Conservation (phyloP, 2,329 filamentous ascomycete species). For the Byssothecium circinans region DNA sequence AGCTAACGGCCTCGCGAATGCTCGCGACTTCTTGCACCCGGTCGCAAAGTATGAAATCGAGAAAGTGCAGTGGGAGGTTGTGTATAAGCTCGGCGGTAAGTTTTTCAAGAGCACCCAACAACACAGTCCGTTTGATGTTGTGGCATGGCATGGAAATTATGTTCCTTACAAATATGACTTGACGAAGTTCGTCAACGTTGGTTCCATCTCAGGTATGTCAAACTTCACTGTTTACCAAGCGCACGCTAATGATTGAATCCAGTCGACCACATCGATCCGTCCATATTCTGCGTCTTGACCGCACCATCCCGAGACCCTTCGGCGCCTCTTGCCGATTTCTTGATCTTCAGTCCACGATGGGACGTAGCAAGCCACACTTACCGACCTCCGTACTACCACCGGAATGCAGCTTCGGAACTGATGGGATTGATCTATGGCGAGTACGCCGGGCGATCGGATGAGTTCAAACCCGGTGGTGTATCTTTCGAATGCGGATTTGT, state of each 20-base stretch:
- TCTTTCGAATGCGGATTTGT: slow-evolving; percentile 72
- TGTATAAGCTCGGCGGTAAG: slow-evolving; percentile 62
- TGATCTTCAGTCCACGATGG: slow-evolving; percentile 68
- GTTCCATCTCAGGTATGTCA: slow-evolving; percentile 58
- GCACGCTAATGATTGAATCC: not conserved
- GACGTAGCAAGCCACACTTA: slow-evolving; percentile 50
- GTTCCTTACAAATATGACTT: slow-evolving; percentile 78
- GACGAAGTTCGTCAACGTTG: slow-evolving; percentile 74
- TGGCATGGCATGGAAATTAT: slow-evolving; percentile 80
- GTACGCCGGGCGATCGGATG: slow-evolving; percentile 54
- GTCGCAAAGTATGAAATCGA: slow-evolving; percentile 65
- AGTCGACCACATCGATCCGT: slow-evolving; percentile 77
- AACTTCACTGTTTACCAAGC: not conserved
- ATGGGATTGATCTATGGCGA: slow-evolving; percentile 65
- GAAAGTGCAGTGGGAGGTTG: slow-evolving; percentile 46
- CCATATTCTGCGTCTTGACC: slow-evolving; percentile 71
- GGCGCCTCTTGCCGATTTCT: slow-evolving; percentile 66
- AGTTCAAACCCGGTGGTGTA: slow-evolving; percentile 63
- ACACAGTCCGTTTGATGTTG: slow-evolving; percentile 77
- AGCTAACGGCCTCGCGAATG: slow-evolving; percentile 45
- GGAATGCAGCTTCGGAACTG: slow-evolving; percentile 67
- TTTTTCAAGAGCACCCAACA: slow-evolving; percentile 67
- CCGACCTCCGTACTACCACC: slow-evolving; percentile 61
- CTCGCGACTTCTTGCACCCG: slow-evolving; percentile 70
- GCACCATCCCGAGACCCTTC: slow-evolving; percentile 59